Conservation (phyloP, 805 yeast species). For the Zygotorulaspora florentina region DNA sequence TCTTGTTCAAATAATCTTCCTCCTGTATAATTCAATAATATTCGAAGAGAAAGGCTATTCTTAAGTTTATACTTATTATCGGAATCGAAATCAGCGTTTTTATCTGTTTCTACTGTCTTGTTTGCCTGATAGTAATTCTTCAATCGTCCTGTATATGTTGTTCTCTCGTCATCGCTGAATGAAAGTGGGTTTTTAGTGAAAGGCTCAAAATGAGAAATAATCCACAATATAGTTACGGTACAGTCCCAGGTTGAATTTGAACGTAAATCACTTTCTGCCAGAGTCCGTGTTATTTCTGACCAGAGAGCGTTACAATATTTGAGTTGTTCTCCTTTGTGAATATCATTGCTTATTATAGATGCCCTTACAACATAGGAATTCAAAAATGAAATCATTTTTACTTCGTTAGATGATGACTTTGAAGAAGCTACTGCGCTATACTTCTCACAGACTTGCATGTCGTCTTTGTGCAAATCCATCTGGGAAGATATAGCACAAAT, state of each 20-base stretch:
- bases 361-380: conserved; percentile 21
- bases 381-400: conserved; percentile 22
- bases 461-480: background rate
- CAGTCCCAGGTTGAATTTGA: conserved; percentile 29
- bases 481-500: conserved; percentile 6
- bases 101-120: conserved; percentile 12
- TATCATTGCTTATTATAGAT: conserved; percentile 14
- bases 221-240: conserved; percentile 28
- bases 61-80: conserved; percentile 21
- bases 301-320: conserved; percentile 17
- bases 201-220: conserved; percentile 31
- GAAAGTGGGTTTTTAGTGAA: conserved; percentile 30
- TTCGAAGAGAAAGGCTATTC: conserved; percentile 25
- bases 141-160: conserved; percentile 18
- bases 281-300: conserved; percentile 16
- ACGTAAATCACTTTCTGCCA: conserved; percentile 13
- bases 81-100: background rate
- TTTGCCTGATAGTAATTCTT: conserved; percentile 22
- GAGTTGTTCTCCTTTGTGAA: conserved; percentile 12
- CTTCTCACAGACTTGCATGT: background rate
- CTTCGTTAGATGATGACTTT: conserved; percentile 12
- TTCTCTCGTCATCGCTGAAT: conserved; percentile 23
- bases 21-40: conserved; percentile 30
- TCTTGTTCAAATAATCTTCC: conserved; percentile 32
- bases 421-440: conserved; percentile 2